Percentiles rank a stretch among this genome's conserved stretches.
Conservation (phyloP, 306 rosid genomes). For the Astragalus glycyphyllos region DNA sequence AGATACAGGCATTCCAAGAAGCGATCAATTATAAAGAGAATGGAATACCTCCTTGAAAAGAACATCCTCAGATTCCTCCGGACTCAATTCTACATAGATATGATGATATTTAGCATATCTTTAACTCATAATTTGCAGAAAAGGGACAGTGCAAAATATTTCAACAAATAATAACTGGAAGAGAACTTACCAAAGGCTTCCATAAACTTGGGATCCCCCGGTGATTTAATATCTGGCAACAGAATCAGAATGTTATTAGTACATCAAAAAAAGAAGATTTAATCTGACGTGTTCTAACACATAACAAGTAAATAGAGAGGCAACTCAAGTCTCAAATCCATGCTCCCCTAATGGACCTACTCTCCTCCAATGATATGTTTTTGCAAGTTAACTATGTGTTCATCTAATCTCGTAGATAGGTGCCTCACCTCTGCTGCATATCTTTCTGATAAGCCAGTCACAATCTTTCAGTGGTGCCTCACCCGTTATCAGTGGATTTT, state of each 20-base stretch:
- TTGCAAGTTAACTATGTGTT: background rate
- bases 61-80: constrained; percentile 98
- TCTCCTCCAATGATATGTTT: background rate
- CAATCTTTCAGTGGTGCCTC: constrained; percentile 1
- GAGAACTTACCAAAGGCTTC: constrained; percentile 87
- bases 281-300: constrained; percentile 6
- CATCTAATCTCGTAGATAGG: background rate
- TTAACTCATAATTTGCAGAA: constrained; percentile 37
- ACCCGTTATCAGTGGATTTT: background rate
- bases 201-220: constrained; percentile 86
- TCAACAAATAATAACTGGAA: constrained; percentile 33
- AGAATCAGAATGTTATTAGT: constrained; percentile 36
- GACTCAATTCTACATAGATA: constrained; percentile 78
- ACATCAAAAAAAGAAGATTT: constrained; percentile 2
- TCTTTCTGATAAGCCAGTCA: background rate
- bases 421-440: background rate
- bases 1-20: constrained; percentile 22
- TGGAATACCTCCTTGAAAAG: constrained; percentile 88
- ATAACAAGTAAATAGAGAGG: constrained; percentile 16
- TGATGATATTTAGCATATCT: constrained; percentile 37
- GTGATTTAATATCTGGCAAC: constrained; percentile 83
- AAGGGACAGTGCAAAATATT: constrained; percentile 22
- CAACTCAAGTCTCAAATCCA: constrained; percentile 29
- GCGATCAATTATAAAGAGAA: constrained; percentile 16
- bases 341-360: background rate